Conservation (phyloP, 2,329 filamentous ascomycete species). For the Colletotrichum filicis region DNA sequence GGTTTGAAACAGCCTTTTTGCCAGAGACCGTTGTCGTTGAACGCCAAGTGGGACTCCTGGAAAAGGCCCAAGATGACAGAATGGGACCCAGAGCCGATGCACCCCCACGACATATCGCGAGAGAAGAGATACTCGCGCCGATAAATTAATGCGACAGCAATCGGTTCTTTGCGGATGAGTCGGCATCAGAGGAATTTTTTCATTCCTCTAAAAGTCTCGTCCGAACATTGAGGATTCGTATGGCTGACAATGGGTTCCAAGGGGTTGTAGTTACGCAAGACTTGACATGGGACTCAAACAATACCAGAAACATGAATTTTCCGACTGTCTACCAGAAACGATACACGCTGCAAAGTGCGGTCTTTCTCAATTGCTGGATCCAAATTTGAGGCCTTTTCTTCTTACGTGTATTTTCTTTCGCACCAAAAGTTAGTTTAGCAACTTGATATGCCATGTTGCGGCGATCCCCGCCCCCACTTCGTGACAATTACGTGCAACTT, state of each 20-base stretch:
- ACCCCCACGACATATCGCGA: background rate
- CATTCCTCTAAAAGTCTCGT: background rate
- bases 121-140: background rate
- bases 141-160: background rate
- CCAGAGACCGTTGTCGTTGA: slow-evolving; percentile 16
- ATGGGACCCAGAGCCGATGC: background rate
- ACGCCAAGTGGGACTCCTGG: slow-evolving; percentile 28
- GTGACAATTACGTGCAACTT: background rate
- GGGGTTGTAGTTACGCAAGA: background rate
- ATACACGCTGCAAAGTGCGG: background rate
- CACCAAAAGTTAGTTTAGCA: background rate
- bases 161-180: background rate
- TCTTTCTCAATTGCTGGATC: background rate
- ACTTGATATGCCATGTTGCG: background rate
- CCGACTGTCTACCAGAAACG: slow-evolving; percentile 8
- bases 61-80: slow-evolving; percentile 6
- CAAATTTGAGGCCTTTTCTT: background rate
- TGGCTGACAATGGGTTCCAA: background rate
- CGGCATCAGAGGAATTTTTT: background rate
- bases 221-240: background rate
- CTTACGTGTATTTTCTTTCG: background rate
- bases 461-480: background rate
- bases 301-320: slow-evolving; percentile 10
- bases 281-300: slow-evolving; percentile 13
- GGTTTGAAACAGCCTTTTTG: slow-evolving; percentile 25